Evolutionary conservation across 139 green algal genomes (phyloP).

Genomic region (Eudorina sp.): DNA sequence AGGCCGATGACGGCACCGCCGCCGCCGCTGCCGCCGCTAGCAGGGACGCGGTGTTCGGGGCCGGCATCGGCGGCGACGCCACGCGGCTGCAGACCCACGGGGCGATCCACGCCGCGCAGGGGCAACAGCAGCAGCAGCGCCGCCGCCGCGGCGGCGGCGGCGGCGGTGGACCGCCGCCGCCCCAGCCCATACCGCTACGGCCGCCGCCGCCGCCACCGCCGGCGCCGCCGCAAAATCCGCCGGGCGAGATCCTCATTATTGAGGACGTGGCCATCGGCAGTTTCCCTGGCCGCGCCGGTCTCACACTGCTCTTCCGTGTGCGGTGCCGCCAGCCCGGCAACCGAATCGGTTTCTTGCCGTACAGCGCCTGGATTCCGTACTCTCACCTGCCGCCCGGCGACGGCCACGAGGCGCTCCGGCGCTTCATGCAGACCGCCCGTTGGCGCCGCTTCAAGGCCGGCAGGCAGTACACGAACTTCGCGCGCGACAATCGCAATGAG

Average conservation of each 20-base stretch:
- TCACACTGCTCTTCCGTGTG: constrained; percentile 26
- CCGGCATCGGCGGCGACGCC: background rate
- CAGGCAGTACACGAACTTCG: background rate
- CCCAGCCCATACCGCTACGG: background rate
- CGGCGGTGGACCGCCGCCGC: background rate
- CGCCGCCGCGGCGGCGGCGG: background rate
- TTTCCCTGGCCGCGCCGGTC: background rate
- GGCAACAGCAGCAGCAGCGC: background rate
- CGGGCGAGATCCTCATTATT: background rate
- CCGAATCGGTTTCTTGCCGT: constrained; percentile 15
- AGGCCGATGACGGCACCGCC: too few species aligned
- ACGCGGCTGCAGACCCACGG: too few species aligned
- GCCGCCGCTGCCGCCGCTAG: background rate
- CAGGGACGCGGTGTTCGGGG: background rate
- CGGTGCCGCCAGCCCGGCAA: background rate
- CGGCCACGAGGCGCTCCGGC: constrained; percentile 22
- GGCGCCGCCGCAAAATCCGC: background rate
- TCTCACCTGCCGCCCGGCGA: background rate
- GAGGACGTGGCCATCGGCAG: constrained; percentile 40
- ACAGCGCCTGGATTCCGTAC: constrained; percentile 35
- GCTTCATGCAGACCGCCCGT: constrained; percentile 21
- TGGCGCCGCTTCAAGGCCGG: constrained; percentile 28
- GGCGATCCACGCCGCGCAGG: background rate
- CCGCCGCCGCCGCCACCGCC: background rate
- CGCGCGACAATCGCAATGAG: background rate